Conservation (phyloP, 2,329 filamentous ascomycete genomes). For the Eutypella sp. region DNA sequence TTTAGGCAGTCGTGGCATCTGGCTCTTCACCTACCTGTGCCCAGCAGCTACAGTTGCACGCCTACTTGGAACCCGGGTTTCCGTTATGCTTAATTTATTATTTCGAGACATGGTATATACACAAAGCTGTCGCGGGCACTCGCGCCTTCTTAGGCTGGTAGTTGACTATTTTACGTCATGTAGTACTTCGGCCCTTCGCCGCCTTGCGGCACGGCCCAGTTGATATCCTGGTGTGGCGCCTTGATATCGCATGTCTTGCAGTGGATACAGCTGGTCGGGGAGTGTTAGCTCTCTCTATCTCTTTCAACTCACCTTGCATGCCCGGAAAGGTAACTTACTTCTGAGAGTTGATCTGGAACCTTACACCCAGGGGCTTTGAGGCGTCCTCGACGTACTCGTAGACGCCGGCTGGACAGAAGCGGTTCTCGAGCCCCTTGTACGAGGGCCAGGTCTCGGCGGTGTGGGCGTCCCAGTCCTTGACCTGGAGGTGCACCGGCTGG, state of each 20-base stretch:
- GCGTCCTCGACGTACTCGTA: slow-evolving; percentile 97
- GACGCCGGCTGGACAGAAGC: slow-evolving; percentile 95
- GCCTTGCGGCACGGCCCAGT: slow-evolving; percentile 92
- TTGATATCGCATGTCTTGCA: slow-evolving; percentile 99
- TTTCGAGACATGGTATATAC: too few species aligned
- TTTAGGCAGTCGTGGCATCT: too few species aligned
- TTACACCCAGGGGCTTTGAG: slow-evolving; percentile 77
- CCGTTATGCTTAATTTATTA: too few species aligned
- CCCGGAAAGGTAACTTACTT: too few species aligned
- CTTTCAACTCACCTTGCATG: too few species aligned
- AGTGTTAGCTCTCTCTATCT: slow-evolving; percentile 23
- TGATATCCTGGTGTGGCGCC: slow-evolving; percentile 93
- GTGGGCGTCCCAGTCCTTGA: slow-evolving; percentile 92
- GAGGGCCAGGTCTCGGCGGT: slow-evolving; percentile 75
- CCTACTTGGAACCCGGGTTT: too few species aligned
- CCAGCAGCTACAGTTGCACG: too few species aligned
- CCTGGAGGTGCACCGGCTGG: slow-evolving; percentile 92
- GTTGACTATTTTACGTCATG: too few species aligned
- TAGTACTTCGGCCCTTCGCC: slow-evolving; percentile 74
- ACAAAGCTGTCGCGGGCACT: too few species aligned
- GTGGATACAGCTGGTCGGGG: slow-evolving; percentile 76
- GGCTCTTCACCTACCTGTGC: too few species aligned
- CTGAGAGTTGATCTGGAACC: slow-evolving; percentile 96
- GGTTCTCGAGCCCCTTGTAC: slow-evolving; percentile 89
- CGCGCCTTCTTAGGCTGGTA: too few species aligned